phyloP scores from a whole-genome alignment of 345 rosid genomes.

The Corymbia maculata region DNA sequence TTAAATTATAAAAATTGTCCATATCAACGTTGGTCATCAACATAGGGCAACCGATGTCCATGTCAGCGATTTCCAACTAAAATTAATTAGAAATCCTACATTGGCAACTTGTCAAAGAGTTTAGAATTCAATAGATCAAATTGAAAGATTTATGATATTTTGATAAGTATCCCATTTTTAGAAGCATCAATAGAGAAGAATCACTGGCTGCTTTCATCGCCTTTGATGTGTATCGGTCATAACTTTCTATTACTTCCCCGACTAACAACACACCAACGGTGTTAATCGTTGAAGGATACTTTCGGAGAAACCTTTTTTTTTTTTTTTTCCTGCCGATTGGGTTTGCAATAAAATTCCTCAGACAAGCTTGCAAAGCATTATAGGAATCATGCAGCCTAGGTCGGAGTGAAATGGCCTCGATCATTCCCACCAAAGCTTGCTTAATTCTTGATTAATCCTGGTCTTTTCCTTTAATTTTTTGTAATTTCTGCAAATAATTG shows the following conservation, averaged over 20 bases:
- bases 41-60: fast-evolving
- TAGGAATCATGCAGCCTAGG: background rate
- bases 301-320: background rate
- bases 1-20: fast-evolving
- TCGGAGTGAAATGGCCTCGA: background rate
- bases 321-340: background rate
- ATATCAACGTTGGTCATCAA: fast-evolving
- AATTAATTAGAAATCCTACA: fast-evolving
- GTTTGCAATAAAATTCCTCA: background rate
- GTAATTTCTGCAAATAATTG: background rate
- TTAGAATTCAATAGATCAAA: no score
- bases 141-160: background rate
- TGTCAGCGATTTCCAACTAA: fast-evolving
- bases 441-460: background rate
- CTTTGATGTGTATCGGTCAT: background rate
- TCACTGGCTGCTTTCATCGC: background rate
- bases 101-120: background rate
- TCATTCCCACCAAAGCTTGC: background rate
- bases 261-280: background rate
- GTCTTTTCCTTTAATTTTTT: background rate
- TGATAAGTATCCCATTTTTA: background rate
- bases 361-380: background rate
- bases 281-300: fast-evolving
- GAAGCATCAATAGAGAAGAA: background rate
- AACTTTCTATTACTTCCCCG: background rate